These are phyloP conservation scores for Oryza glaberrima DNA, from an alignment of 176 grass and related monocot species.

Conservation along the genomic window DNA sequence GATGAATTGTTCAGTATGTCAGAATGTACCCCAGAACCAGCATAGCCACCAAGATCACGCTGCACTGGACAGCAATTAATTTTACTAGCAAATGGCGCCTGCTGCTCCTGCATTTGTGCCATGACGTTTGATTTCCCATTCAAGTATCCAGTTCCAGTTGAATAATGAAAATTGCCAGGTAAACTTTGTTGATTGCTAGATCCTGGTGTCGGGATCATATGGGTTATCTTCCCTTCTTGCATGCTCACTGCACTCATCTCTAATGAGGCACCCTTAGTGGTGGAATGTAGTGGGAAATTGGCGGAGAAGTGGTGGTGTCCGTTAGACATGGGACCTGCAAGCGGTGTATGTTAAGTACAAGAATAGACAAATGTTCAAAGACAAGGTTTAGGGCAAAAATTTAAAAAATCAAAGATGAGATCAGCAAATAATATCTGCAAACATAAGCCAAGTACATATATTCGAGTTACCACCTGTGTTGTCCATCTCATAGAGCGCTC, in stretches of 20 bases:
- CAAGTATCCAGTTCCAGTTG: constrained; percentile 59
- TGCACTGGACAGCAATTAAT: constrained; percentile 39
- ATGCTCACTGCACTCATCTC: constrained; percentile 41
- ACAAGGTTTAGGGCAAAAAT: neutral
- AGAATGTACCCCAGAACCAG: constrained; percentile 53
- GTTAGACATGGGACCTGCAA: constrained; percentile 56
- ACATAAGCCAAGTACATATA: constrained; percentile 13
- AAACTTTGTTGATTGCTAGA: constrained; percentile 53
- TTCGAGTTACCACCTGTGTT: constrained; percentile 45
- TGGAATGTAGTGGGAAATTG: constrained; percentile 46
- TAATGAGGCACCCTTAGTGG: constrained; percentile 30
- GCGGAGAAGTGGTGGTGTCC: constrained; percentile 42
- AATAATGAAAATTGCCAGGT: constrained; percentile 50
- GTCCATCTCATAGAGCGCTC: constrained; percentile 41
- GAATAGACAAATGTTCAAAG: constrained; percentile 5
- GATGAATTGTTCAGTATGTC: constrained; percentile 53
- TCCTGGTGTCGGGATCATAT: constrained; percentile 69
- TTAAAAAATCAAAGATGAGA: neutral
- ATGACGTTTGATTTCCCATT: constrained; percentile 44
- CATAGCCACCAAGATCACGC: constrained; percentile 30
- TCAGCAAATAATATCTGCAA: neutral
- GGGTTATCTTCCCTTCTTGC: constrained; percentile 45
- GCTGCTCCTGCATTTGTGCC: constrained; percentile 46
- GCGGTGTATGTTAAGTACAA: constrained; percentile 12
- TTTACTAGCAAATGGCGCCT: constrained; percentile 51